These are phyloP conservation scores for Spatholobus suberectus DNA, from an alignment of 306 rosid species.

Conservation along the genomic window DNA sequence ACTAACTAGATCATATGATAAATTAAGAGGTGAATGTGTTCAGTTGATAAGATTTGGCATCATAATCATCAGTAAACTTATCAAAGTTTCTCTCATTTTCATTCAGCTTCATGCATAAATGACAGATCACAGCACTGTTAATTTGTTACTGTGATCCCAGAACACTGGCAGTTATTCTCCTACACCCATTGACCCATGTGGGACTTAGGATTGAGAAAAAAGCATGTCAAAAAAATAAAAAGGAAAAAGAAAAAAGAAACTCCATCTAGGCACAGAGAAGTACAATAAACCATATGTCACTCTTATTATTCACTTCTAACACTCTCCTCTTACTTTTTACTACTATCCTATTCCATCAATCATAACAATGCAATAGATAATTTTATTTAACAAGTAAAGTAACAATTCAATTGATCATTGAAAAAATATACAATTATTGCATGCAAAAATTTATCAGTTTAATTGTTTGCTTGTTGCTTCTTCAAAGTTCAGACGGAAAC, in stretches of 20 bases:
- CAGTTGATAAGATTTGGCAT: not conserved
- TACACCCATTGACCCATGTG: not conserved
- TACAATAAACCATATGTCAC: slow-evolving; percentile 19
- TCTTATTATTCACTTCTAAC: slow-evolving; percentile 28
- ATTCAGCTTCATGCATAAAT: slow-evolving; percentile 18
- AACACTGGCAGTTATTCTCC: not conserved
- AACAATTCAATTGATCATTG: not conserved
- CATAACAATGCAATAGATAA: slow-evolving; percentile 11
- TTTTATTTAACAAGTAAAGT: not conserved
- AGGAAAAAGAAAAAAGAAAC: not conserved
- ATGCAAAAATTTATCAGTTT: not conserved
- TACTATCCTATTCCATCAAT: slow-evolving; percentile 9
- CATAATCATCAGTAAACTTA: slow-evolving; percentile 26
- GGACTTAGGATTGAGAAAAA: slow-evolving; percentile 11
- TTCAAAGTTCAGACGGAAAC: slow-evolving; percentile 21
- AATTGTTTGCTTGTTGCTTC: slow-evolving; percentile 22
- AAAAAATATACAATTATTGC: not conserved
- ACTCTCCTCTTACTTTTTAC: slow-evolving; percentile 8
- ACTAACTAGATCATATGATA: slow-evolving; percentile 17
- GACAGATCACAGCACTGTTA: slow-evolving; percentile 15
- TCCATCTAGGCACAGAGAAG: slow-evolving; percentile 23
- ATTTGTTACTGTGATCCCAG: slow-evolving; percentile 8
- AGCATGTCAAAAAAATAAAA: not conserved
- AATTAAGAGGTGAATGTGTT: not conserved
- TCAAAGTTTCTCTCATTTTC: slow-evolving; percentile 1